Evolutionary conservation across 2,329 filamentous ascomycete genomes (phyloP).

Genomic region (Curvularia spicifera): DNA sequence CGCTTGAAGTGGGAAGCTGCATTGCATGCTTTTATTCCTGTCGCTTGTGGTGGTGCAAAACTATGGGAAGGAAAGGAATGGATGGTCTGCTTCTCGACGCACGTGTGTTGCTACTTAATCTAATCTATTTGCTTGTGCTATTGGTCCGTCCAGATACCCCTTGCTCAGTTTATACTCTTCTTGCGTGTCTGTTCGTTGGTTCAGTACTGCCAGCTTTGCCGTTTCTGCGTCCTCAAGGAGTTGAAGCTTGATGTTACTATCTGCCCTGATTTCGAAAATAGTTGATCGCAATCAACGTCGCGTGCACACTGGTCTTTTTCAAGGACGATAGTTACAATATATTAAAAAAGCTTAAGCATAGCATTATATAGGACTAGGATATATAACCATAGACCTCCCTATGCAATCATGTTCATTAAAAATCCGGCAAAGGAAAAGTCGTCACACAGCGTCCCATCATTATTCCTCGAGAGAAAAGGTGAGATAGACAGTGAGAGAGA

Average conservation of each 20-base stretch:
- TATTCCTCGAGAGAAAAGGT: neutral
- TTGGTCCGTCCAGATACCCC: neutral
- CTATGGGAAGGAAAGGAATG: neutral
- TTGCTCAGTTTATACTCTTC: neutral
- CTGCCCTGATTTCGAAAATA: too few relatives aligned
- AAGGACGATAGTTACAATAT: too few relatives aligned
- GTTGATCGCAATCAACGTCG: too few relatives aligned
- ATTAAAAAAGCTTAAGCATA: neutral
- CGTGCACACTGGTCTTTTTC: too few relatives aligned
- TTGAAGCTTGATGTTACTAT: neutral
- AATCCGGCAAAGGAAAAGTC: too few relatives aligned
- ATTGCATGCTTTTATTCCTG: neutral
- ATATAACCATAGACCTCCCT: neutral
- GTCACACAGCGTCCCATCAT: neutral
- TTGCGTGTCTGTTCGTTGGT: neutral
- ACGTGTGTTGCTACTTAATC: constrained; percentile 11
- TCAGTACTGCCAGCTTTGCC: neutral
- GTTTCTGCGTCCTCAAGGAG: neutral
- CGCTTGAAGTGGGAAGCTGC: constrained; percentile 14
- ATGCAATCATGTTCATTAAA: neutral
- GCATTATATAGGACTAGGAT: neutral
- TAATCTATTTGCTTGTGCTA: constrained; percentile 7
- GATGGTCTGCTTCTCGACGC: constrained; percentile 1
- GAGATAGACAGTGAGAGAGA: neutral
- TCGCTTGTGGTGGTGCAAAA: neutral